Evolutionary conservation across 441 rosid genomes (phyloP).

Genomic region (Bruguiera hainesii): DNA sequence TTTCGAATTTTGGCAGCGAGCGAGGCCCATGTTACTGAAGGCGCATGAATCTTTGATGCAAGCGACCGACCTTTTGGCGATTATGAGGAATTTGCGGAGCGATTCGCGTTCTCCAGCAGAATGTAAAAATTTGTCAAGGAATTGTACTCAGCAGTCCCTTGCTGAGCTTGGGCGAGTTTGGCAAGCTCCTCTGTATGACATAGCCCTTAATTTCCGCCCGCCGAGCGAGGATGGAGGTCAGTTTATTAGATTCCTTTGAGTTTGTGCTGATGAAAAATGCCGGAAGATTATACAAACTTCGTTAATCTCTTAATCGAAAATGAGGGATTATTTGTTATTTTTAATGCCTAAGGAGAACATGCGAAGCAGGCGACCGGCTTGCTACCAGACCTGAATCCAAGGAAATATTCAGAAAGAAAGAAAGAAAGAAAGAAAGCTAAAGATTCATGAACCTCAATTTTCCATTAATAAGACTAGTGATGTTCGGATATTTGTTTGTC

Average conservation of each 20-base stretch:
- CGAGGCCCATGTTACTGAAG: constrained; percentile 44
- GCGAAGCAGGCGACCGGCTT: too few species aligned
- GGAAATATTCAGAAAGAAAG: too few species aligned
- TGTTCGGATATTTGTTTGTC: constrained; percentile 6
- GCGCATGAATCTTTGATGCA: constrained; percentile 48
- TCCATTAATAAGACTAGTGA: too few species aligned
- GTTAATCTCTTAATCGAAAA: neutral
- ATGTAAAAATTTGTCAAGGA: constrained; percentile 5
- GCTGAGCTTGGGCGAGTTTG: constrained; percentile 67
- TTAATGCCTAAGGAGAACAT: neutral
- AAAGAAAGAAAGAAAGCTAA: too few species aligned
- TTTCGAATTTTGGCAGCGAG: constrained; percentile 36
- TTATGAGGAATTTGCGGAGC: constrained; percentile 39
- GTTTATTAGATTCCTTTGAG: neutral
- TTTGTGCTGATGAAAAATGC: neutral
- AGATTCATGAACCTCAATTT: too few species aligned
- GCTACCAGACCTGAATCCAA: too few species aligned
- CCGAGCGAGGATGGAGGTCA: constrained; percentile 25
- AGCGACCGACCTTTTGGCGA: constrained; percentile 42
- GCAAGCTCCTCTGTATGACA: constrained; percentile 85
- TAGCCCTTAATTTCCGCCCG: constrained; percentile 40
- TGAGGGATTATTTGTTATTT: neutral
- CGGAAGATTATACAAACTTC: neutral
- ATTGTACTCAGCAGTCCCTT: constrained; percentile 34
- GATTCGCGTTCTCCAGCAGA: constrained; percentile 23